Conservation (phyloP, 2,329 filamentous ascomycete genomes). For the Annulohypoxylon truncatum region DNA sequence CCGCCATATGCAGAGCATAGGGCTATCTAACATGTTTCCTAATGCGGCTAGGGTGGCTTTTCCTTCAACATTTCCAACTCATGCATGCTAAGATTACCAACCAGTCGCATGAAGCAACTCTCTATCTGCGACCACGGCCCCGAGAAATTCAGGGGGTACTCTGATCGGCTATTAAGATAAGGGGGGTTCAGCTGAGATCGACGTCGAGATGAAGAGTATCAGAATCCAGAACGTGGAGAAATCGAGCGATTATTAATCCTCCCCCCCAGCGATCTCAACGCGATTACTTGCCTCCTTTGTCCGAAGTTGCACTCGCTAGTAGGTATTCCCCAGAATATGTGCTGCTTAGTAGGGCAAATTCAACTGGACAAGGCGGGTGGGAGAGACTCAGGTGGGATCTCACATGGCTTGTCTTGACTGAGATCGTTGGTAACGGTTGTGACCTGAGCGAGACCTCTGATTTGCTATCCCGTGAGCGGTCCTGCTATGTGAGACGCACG, state of each 20-base stretch:
- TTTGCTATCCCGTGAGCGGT: slow-evolving; percentile 24
- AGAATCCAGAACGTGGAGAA: slow-evolving; percentile 18
- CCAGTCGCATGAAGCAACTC: slow-evolving; percentile 29
- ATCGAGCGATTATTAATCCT: slow-evolving; percentile 4
- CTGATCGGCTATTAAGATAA: slow-evolving; percentile 24
- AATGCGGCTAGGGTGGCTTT: slow-evolving; percentile 23
- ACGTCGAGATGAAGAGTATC: slow-evolving; percentile 15
- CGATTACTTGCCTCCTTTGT: slow-evolving; percentile 14
- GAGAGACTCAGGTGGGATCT: slow-evolving; percentile 36
- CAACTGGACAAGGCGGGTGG: slow-evolving; percentile 9
- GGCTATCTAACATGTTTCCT: slow-evolving; percentile 36
- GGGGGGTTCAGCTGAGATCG: slow-evolving; percentile 14
- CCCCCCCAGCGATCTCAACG: slow-evolving; percentile 1
- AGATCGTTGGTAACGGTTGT: slow-evolving; percentile 40
- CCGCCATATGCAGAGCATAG: slow-evolving; percentile 35
- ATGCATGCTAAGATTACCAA: slow-evolving; percentile 20
- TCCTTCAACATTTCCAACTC: slow-evolving; percentile 23
- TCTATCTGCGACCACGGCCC: slow-evolving; percentile 29
- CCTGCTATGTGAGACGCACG: slow-evolving; percentile 25
- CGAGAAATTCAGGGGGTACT: slow-evolving; percentile 9
- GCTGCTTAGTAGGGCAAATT: slow-evolving; percentile 9
- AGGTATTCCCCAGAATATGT: slow-evolving; percentile 4
- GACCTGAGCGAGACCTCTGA: slow-evolving; percentile 28
- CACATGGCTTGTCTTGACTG: slow-evolving; percentile 30
- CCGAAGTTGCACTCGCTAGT: background rate